These are phyloP conservation scores for Zygosaccharomyces bailii DNA, from an alignment of 805 yeast species.

Conservation along the genomic window DNA sequence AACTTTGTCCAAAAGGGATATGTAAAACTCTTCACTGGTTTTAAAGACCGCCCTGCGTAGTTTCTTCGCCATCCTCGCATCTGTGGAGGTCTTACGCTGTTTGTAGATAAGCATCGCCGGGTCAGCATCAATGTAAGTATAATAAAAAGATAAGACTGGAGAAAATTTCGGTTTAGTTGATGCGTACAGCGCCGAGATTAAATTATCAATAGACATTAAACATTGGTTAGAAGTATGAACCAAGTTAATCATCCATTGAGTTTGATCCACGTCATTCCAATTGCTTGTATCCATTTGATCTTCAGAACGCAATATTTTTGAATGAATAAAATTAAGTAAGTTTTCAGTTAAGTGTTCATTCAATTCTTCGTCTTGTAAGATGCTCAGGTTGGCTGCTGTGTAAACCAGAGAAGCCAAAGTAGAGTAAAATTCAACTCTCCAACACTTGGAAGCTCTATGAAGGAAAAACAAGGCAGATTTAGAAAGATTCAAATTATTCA, in stretches of 20 bases:
- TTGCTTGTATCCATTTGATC: slow-evolving; percentile 24
- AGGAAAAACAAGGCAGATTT: slow-evolving; percentile 45
- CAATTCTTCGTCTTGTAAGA: slow-evolving; percentile 34
- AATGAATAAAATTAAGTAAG: slow-evolving; percentile 35
- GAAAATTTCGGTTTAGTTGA: slow-evolving; percentile 56
- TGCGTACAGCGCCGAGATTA: slow-evolving; percentile 42
- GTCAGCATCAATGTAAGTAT: slow-evolving; percentile 49
- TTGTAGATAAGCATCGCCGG: slow-evolving; percentile 38
- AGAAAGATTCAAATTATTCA: slow-evolving; percentile 33
- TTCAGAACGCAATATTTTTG: slow-evolving; percentile 23
- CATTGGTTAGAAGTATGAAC: slow-evolving; percentile 45
- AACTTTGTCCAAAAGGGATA: slow-evolving; percentile 43
- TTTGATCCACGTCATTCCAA: slow-evolving; percentile 48
- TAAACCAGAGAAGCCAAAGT: slow-evolving; percentile 49
- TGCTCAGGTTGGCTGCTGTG: slow-evolving; percentile 45
- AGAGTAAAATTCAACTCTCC: slow-evolving; percentile 52
- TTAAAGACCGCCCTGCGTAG: slow-evolving; percentile 38
- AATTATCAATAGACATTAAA: slow-evolving; percentile 44
- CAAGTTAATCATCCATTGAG: slow-evolving; percentile 48
- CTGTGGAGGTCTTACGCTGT: slow-evolving; percentile 3
- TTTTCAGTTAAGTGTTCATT: slow-evolving; percentile 33
- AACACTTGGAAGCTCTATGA: slow-evolving; percentile 45
- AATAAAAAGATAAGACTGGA: slow-evolving; percentile 48
- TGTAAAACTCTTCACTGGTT: slow-evolving; percentile 45
- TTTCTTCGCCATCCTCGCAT: slow-evolving; percentile 40